Conservation (phyloP, 1,139 yeast genomes). For the Blastobotrys persicus region DNA sequence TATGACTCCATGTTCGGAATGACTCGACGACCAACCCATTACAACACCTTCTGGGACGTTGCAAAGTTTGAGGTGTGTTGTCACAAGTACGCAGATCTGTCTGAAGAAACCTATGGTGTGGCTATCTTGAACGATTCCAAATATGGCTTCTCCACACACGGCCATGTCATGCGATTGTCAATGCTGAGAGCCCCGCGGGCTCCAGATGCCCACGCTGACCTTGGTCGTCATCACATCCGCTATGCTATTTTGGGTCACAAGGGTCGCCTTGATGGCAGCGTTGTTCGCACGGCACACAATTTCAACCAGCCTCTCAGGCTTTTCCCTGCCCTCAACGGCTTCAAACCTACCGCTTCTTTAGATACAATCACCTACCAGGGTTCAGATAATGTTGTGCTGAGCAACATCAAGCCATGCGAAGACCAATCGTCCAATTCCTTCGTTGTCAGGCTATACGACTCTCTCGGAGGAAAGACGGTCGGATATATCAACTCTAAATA, state of each 20-base stretch:
- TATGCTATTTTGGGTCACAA: slow-evolving; percentile 82
- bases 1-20: slow-evolving; percentile 94
- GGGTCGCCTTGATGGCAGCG: slow-evolving; percentile 60
- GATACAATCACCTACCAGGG: slow-evolving; percentile 42
- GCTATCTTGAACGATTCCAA: slow-evolving; percentile 78
- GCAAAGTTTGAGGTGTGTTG: slow-evolving; percentile 96
- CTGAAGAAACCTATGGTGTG: slow-evolving; percentile 83
- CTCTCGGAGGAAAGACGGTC: slow-evolving; percentile 70
- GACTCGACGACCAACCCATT: slow-evolving; percentile 89
- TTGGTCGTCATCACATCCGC: slow-evolving; percentile 80
- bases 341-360: slow-evolving; percentile 19
- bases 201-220: slow-evolving; percentile 90
- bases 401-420: slow-evolving; percentile 84
- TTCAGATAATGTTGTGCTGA: slow-evolving; percentile 58
- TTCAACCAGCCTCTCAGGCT: slow-evolving; percentile 60
- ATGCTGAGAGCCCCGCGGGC: slow-evolving; percentile 82
- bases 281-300: slow-evolving; percentile 72
- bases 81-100: slow-evolving; percentile 89
- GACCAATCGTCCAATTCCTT: slow-evolving; percentile 53
- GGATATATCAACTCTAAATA: slow-evolving; percentile 46
- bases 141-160: slow-evolving; percentile 92
- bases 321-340: slow-evolving; percentile 40
- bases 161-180: slow-evolving; percentile 80
- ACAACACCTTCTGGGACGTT: slow-evolving; percentile 91
- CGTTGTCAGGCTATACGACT: slow-evolving; percentile 74